Conservation (phyloP, 768 basidiomycete genomes). For the Suillus sp. region DNA sequence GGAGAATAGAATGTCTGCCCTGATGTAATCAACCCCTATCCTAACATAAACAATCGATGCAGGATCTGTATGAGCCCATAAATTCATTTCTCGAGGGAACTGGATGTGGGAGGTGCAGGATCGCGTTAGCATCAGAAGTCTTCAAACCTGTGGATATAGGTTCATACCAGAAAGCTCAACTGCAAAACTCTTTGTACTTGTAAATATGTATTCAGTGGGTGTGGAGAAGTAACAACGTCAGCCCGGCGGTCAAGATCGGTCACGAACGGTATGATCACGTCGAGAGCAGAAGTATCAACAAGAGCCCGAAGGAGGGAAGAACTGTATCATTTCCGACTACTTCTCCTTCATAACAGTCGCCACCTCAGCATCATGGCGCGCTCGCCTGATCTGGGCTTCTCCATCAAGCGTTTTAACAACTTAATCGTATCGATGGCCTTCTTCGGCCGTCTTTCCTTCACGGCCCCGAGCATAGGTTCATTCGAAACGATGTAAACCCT, state of each 20-base stretch:
- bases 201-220: neutral
- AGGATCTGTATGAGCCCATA: neutral
- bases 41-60: neutral
- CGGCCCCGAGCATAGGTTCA: conserved; percentile 25
- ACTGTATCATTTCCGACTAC: neutral
- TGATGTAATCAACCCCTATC: neutral
- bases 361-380: neutral
- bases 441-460: conserved; percentile 28
- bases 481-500: conserved; percentile 34
- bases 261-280: neutral
- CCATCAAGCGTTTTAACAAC: conserved; percentile 25
- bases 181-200: neutral
- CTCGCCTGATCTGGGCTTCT: conserved; percentile 17
- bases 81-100: neutral
- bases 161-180: neutral
- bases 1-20: neutral
- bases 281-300: neutral
- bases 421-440: conserved; percentile 30
- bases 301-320: neutral
- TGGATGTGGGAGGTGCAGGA: neutral
- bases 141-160: neutral
- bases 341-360: neutral
- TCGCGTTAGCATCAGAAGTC: neutral
- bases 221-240: neutral
- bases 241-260: neutral